A percentile compares a stretch with the other conserved stretches of the same genome.
phyloP scores from a whole-genome alignment of 805 yeast genomes.

The Maudiozyma turicensis region DNA sequence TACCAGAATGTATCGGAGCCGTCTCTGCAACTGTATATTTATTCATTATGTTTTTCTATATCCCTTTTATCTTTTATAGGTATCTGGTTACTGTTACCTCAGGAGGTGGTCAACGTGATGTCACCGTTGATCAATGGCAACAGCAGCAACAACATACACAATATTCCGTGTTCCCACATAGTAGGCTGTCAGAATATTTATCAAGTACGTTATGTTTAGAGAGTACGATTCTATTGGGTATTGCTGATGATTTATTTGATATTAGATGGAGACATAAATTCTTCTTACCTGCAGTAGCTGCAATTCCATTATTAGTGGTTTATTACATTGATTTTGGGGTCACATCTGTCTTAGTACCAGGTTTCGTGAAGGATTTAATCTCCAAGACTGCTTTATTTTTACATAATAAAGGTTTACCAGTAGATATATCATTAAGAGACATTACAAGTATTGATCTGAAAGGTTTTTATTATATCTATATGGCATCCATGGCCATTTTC shows the following conservation, averaged over 20 bases:
- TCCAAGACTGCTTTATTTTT: neutral
- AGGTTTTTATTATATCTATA: constrained; percentile 68
- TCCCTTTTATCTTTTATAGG: constrained; percentile 80
- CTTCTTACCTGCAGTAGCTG: constrained; percentile 88
- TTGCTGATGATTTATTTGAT: constrained; percentile 92
- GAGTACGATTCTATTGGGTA: constrained; percentile 74
- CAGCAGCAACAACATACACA: neutral
- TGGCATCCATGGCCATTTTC: constrained; percentile 86
- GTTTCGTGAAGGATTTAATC: constrained; percentile 40
- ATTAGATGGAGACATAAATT: constrained; percentile 96
- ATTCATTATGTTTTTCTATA: constrained; percentile 69
- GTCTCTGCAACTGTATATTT: constrained; percentile 75
- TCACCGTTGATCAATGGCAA: constrained; percentile 11
- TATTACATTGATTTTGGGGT: constrained; percentile 92
- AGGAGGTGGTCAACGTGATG: constrained; percentile 47
- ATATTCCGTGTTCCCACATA: constrained; percentile 53
- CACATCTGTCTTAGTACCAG: constrained; percentile 78
- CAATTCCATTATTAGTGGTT: constrained; percentile 82
- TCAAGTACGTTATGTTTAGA: constrained; percentile 78
- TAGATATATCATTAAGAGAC: constrained; percentile 8
- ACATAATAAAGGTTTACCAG: constrained; percentile 4
- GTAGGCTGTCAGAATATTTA: constrained; percentile 73
- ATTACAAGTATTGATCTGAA: constrained; percentile 58
- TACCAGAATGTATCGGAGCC: constrained; percentile 92
- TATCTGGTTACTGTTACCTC: constrained; percentile 50